Conservation (phyloP, 2,329 filamentous ascomycete genomes). For the Ceratocystis cacaofunesta region DNA sequence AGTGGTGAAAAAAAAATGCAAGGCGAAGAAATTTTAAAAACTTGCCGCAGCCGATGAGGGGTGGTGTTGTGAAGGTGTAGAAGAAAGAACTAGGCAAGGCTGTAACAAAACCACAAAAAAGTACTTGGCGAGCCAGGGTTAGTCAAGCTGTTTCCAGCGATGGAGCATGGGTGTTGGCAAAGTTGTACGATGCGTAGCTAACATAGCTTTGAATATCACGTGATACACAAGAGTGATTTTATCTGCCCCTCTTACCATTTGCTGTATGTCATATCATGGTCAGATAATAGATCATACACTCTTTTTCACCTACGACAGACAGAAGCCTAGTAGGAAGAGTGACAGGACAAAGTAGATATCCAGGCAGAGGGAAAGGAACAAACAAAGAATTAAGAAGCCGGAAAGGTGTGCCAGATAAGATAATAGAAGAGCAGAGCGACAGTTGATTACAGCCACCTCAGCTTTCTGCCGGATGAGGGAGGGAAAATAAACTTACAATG, state of each 20-base stretch:
- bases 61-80: conserved; percentile 6
- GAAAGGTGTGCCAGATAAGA: not conserved
- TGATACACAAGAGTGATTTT: too few species aligned
- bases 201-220: too few species aligned
- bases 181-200: not conserved
- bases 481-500: not conserved
- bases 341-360: not conserved
- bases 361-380: not conserved
- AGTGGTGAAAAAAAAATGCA: not conserved
- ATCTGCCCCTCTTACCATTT: too few species aligned
- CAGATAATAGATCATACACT: too few species aligned
- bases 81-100: conserved; percentile 16
- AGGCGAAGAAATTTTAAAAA: not conserved
- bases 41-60: conserved; percentile 13
- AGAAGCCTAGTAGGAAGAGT: not conserved
- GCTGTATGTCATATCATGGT: too few species aligned
- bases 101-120: conserved; percentile 14
- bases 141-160: conserved; percentile 5
- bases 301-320: too few species aligned
- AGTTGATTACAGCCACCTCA: not conserved
- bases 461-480: not conserved
- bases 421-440: not conserved
- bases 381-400: not conserved
- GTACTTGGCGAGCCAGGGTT: conserved; percentile 13
- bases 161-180: not conserved